Evolutionary conservation across 2,329 filamentous ascomycete species (phyloP).

Genomic region (Colletotrichum liriopes): DNA sequence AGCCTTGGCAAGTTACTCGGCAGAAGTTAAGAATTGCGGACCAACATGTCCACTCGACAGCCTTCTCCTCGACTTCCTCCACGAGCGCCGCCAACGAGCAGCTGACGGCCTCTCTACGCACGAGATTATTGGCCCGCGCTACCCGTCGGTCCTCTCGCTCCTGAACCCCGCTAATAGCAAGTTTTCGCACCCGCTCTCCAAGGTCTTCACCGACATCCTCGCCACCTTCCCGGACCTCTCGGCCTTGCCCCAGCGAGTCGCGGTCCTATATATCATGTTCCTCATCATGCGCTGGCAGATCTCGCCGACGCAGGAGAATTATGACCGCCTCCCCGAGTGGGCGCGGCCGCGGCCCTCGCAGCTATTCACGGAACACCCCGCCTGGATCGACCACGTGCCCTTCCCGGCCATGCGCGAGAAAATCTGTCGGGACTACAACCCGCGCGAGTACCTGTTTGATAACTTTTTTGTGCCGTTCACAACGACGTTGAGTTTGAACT

Average conservation of each 20-base stretch:
- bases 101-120: constrained; percentile 75
- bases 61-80: constrained; percentile 85
- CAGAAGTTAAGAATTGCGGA: constrained; percentile 71
- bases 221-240: constrained; percentile 86
- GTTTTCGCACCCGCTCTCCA: constrained; percentile 83
- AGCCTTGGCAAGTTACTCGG: constrained; percentile 31
- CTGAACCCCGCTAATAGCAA: constrained; percentile 77
- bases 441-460: constrained; percentile 75
- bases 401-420: constrained; percentile 84
- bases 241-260: constrained; percentile 85
- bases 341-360: constrained; percentile 77
- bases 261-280: constrained; percentile 89
- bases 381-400: constrained; percentile 87
- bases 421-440: constrained; percentile 67
- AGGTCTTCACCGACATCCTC: constrained; percentile 88
- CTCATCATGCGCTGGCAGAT: constrained; percentile 90
- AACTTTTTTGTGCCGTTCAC: constrained; percentile 90
- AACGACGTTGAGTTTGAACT: constrained; percentile 82
- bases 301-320: constrained; percentile 83
- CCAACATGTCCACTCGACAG: constrained; percentile 84
- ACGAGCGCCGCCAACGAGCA: constrained; percentile 76
- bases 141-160: constrained; percentile 85
- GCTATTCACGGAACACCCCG: constrained; percentile 77
- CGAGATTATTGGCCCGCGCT: constrained; percentile 81
- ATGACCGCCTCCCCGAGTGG: constrained; percentile 83